phyloP scores from a whole-genome alignment of 2,329 filamentous ascomycete genomes.

The Zymoseptoria brevis region DNA sequence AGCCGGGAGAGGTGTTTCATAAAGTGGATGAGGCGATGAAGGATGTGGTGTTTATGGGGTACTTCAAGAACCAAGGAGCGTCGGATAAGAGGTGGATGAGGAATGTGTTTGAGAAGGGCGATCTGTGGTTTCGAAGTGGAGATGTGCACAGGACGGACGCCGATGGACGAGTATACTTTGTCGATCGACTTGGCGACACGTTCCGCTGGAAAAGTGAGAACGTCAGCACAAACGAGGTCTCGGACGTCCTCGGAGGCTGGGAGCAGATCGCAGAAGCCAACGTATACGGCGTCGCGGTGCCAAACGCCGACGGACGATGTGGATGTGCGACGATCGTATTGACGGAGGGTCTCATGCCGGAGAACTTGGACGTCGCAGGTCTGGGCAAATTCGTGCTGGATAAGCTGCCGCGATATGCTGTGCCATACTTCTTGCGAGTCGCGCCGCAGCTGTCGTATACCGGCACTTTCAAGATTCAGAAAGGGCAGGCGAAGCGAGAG shows the following conservation, averaged over 20 bases:
- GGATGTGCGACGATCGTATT: constrained; percentile 67
- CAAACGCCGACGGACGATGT: constrained; percentile 73
- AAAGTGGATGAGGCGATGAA: constrained; percentile 57
- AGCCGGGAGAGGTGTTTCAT: constrained; percentile 70
- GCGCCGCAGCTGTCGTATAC: constrained; percentile 57
- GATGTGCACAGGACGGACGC: constrained; percentile 64
- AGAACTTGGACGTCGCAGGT: constrained; percentile 45
- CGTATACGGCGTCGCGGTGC: constrained; percentile 74
- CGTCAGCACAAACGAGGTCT: constrained; percentile 53
- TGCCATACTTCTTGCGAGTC: constrained; percentile 68
- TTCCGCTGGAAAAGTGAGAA: constrained; percentile 65
- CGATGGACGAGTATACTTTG: constrained; percentile 70
- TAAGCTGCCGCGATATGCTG: constrained; percentile 62
- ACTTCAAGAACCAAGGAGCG: constrained; percentile 64
- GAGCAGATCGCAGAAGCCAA: constrained; percentile 65
- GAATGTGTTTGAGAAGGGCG: constrained; percentile 64
- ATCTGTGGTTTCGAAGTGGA: constrained; percentile 74
- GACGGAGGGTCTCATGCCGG: constrained; percentile 42
- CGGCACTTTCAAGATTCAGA: constrained; percentile 84
- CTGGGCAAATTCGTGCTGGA: constrained; percentile 52
- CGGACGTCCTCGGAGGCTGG: constrained; percentile 61
- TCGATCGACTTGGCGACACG: constrained; percentile 70
- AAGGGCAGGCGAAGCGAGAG: constrained; percentile 59
- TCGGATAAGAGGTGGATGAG: constrained; percentile 66
- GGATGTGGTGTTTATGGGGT: constrained; percentile 64